A percentile compares a stretch with the other conserved stretches of the same genome.
These are phyloP conservation scores for Pyropia yezoensis DNA, from an alignment of 23 red algal species.

Conservation along the genomic window DNA sequence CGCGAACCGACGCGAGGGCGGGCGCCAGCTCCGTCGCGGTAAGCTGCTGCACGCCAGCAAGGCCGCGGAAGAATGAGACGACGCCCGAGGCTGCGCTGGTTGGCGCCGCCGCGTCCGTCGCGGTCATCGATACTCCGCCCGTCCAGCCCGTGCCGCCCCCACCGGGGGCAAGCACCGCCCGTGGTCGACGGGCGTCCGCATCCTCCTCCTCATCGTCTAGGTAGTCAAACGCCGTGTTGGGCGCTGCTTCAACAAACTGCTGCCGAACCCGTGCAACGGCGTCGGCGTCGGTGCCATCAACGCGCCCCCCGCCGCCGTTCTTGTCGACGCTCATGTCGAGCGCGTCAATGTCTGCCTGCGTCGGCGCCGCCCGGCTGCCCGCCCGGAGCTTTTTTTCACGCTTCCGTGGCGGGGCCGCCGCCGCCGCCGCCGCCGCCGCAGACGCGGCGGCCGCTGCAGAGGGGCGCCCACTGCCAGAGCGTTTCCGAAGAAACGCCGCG, in stretches of 20 bases:
- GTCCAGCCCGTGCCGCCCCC: constrained; percentile 12
- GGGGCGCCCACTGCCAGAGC: background rate
- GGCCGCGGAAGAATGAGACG: constrained; percentile 44
- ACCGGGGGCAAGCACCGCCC: background rate
- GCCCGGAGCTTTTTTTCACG: constrained; percentile 10
- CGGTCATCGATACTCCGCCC: background rate
- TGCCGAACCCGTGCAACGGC: constrained; percentile 12
- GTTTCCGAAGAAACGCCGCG: constrained; percentile 23
- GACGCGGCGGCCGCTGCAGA: background rate
- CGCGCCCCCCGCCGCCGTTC: background rate
- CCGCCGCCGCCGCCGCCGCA: background rate
- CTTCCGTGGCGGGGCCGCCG: background rate
- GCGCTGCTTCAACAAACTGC: constrained; percentile 16
- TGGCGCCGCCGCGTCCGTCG: background rate
- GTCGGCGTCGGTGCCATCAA: background rate
- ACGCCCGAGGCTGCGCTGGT: constrained; percentile 10
- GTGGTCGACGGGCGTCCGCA: background rate
- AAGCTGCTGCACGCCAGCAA: constrained; percentile 42
- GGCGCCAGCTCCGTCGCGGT: constrained; percentile 47
- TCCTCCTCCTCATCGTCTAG: constrained; percentile 19
- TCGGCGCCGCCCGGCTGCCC: constrained; percentile 23
- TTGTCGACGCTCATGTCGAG: constrained; percentile 36
- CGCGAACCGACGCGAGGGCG: constrained; percentile 51
- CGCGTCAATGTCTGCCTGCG: constrained; percentile 14
- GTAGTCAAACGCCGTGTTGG: constrained; percentile 7